These are phyloP conservation scores for Irpex sp. DNA, from an alignment of 1,284 basidiomycete species.

Conservation along the genomic window DNA sequence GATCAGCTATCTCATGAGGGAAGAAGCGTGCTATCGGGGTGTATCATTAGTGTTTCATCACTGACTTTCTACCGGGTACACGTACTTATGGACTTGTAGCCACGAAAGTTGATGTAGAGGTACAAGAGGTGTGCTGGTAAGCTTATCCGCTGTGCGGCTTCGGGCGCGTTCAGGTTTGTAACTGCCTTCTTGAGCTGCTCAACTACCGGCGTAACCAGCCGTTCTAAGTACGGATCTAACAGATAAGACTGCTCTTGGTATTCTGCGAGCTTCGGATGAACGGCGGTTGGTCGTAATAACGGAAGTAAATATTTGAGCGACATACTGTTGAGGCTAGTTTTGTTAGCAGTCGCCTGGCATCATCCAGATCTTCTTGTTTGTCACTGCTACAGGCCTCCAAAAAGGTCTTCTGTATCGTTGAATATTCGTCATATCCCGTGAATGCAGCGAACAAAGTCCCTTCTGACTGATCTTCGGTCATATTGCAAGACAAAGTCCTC, in stretches of 20 bases:
- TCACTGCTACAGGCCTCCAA: background rate
- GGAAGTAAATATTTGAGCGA: slow-evolving; percentile 1
- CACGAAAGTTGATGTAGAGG: slow-evolving; percentile 84
- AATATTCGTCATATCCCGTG: background rate
- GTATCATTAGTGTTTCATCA: background rate
- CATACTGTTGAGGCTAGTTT: slow-evolving; percentile 42
- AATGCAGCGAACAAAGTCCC: background rate
- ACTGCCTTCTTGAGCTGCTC: slow-evolving; percentile 60
- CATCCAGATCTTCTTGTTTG: background rate
- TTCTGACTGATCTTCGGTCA: background rate
- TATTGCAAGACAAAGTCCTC: background rate
- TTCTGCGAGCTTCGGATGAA: slow-evolving; percentile 62
- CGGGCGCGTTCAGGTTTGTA: slow-evolving; percentile 35
- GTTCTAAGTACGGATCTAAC: slow-evolving; percentile 92
- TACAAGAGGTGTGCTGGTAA: slow-evolving; percentile 72
- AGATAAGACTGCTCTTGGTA: slow-evolving; percentile 96
- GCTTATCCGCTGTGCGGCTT: slow-evolving; percentile 34
- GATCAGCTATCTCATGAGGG: slow-evolving; percentile 84
- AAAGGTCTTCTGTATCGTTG: background rate
- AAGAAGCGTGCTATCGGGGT: slow-evolving; percentile 77
- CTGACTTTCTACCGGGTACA: slow-evolving; percentile 17
- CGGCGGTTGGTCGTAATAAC: background rate
- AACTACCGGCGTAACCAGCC: slow-evolving; percentile 78
- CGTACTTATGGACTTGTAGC: slow-evolving; percentile 91
- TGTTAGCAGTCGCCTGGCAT: slow-evolving; percentile 22